Evolutionary conservation across 805 yeast genomes (phyloP).

Genomic region (Yamadazyma kitorensis): DNA sequence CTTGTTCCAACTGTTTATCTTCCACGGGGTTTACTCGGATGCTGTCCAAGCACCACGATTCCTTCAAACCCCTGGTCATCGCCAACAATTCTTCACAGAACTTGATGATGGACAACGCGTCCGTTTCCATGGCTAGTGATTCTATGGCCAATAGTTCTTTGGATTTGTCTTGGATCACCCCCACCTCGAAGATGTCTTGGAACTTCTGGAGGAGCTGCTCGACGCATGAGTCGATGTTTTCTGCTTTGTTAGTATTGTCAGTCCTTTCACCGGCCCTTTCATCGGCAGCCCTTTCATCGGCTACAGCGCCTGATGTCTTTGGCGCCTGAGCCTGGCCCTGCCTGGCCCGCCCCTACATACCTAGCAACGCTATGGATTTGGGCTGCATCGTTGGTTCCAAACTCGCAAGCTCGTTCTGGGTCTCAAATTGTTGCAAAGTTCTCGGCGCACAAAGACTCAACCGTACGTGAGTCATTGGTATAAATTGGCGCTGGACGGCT

Average conservation of each 20-base stretch:
- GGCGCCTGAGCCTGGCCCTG: too few species aligned
- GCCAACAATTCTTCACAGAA: constrained; percentile 51
- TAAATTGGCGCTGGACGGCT: too few species aligned
- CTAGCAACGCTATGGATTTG: constrained; percentile 24
- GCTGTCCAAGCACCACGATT: constrained; percentile 58
- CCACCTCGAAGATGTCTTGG: constrained; percentile 50
- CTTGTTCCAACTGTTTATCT: constrained; percentile 16
- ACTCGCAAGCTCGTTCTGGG: too few species aligned
- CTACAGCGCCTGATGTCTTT: too few species aligned
- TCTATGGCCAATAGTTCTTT: constrained; percentile 49
- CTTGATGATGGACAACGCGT: constrained; percentile 49
- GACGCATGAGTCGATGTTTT: constrained; percentile 50
- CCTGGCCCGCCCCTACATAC: too few species aligned
- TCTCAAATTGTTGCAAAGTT: too few species aligned
- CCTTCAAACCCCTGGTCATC: constrained; percentile 49
- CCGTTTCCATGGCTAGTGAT: constrained; percentile 53
- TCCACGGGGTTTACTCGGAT: constrained; percentile 31
- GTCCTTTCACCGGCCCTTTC: not conserved
- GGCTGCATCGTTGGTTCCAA: constrained; percentile 46
- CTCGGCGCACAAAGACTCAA: too few species aligned
- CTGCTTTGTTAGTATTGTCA: constrained; percentile 24
- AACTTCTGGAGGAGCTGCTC: constrained; percentile 51
- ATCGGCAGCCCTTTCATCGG: too few species aligned
- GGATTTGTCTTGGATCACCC: constrained; percentile 39
- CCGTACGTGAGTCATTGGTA: too few species aligned